Conservation (phyloP, 2,329 filamentous ascomycete species). For the Cadophora gregata region DNA sequence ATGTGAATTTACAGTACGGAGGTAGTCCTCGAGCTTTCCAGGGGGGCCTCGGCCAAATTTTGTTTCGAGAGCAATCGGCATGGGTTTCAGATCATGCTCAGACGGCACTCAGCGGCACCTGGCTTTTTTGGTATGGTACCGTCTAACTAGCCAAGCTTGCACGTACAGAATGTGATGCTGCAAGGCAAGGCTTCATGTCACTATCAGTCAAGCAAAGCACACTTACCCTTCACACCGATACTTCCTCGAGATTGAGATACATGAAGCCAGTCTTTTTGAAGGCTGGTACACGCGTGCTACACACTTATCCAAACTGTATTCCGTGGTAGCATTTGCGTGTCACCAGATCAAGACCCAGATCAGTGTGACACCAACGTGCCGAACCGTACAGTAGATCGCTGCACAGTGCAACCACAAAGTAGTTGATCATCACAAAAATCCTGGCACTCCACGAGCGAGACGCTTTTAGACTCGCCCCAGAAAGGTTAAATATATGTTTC, state of each 20-base stretch:
- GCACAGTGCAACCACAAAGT: neutral
- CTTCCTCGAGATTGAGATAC: neutral
- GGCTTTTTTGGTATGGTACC: slow-evolving; percentile 11
- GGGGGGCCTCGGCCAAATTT: slow-evolving; percentile 11
- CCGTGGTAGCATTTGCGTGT: neutral
- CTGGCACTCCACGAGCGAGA: neutral
- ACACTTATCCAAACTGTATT: neutral
- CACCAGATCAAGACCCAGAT: slow-evolving; percentile 7
- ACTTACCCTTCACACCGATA: neutral
- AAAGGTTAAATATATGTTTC: neutral
- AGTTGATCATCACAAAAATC: neutral
- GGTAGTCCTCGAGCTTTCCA: neutral
- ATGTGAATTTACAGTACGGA: too few relatives aligned
- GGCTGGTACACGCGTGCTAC: neutral
- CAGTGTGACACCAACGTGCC: neutral
- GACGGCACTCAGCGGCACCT: slow-evolving; percentile 6
- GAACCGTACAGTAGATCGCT: slow-evolving; percentile 1
- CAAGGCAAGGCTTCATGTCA: slow-evolving; percentile 3
- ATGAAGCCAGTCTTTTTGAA: neutral
- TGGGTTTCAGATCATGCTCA: neutral
- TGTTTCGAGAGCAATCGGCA: slow-evolving; percentile 2
- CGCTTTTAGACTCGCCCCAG: neutral
- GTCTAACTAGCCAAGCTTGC: neutral
- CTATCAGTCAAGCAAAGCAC: neutral
- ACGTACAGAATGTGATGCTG: slow-evolving; percentile 3